Evolutionary conservation across 768 basidiomycete genomes (phyloP), one percentile per base, ranked within the genome.

Genomic region (Pisolithus orientalis): DNA sequence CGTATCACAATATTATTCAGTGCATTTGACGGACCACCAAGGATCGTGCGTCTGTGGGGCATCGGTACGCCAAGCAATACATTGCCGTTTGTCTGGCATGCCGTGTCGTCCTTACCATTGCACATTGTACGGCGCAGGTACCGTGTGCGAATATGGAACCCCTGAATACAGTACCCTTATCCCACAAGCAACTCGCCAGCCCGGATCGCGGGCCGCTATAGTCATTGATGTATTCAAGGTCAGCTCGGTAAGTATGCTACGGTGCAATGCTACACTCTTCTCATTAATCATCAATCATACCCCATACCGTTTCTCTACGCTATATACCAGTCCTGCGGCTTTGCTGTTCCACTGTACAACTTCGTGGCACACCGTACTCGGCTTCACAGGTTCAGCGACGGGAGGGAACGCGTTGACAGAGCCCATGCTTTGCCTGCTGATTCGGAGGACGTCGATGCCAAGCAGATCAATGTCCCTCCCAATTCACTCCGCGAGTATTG

Each of bases 1-100:
- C 69, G 84, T 5, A 76, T 86, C 42, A 85, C 84, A 0, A 65
- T 86, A 55, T 64, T 85, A 66, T 83, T 85, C 65, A 72, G 66
- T 56, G 80, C 82, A 0, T 82, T 85, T 51, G 75, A 82, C 17
- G 83, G 82, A 2, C 77, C 83, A 0, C 82, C 83, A 0, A 74
- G 75, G 43, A 82, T 85, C 51, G 51, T 75, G 25, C 72, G 84
- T 37, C 69, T 85, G 5, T 85, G 77, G 50, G 84, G 83, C 5
- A 73, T 61, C 60, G 83, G 84, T 80, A 51, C 37, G 74, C 25
- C 6, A 21, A 34, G 29, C 44, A 16, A 7, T 16, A 2, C 21
- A 21, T 21, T 21, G 8, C 39, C 21, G 6, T 28, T 11, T 17
- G 14, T 17, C 5, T 6, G 17, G 9, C 25, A 42, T 8, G 39